A percentile compares a stretch with the other conserved stretches of the same genome.
phyloP scores from a whole-genome alignment of 2,329 filamentous ascomycete species.

The Chrysoporthe deuterocubensis region DNA sequence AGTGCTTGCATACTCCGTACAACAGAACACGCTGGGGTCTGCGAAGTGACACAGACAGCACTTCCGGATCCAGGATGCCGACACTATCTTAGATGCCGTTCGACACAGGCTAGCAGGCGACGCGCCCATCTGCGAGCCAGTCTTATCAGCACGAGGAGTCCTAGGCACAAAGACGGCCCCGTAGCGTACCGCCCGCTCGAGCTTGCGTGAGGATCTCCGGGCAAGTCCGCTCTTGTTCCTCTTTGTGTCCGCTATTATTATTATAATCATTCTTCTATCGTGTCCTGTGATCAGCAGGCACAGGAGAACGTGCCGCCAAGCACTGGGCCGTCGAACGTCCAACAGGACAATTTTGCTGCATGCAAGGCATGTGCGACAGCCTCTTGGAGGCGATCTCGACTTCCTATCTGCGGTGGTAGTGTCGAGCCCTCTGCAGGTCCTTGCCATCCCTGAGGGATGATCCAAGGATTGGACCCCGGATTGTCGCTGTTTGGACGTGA shows the following conservation, averaged over 20 bases:
- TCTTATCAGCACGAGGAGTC: slow-evolving; percentile 5
- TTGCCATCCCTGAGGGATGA: neutral
- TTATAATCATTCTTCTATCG: neutral
- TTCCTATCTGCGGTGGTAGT: slow-evolving; percentile 2
- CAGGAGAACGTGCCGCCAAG: neutral
- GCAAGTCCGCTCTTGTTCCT: neutral
- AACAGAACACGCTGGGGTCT: neutral
- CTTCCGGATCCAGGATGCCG: slow-evolving; percentile 13
- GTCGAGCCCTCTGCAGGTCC: neutral
- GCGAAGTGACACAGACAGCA: slow-evolving; percentile 7
- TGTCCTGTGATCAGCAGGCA: slow-evolving; percentile 9
- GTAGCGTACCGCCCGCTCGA: neutral
- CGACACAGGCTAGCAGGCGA: neutral
- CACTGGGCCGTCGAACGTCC: neutral
- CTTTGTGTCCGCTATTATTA: neutral
- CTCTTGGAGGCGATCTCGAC: neutral
- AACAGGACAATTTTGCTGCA: neutral
- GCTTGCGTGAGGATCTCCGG: neutral
- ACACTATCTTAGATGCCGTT: slow-evolving; percentile 2
- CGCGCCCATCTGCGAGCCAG: slow-evolving; percentile 4
- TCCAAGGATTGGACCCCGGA: slow-evolving; percentile 11
- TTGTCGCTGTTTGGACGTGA: neutral
- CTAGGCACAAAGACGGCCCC: neutral
- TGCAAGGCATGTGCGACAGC: neutral
- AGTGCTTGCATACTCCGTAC: slow-evolving; percentile 22